Evolutionary conservation across 1,139 yeast species (phyloP), one percentile per base, ranked within the genome.

Genomic region (Kurtzmaniella natalensis): DNA sequence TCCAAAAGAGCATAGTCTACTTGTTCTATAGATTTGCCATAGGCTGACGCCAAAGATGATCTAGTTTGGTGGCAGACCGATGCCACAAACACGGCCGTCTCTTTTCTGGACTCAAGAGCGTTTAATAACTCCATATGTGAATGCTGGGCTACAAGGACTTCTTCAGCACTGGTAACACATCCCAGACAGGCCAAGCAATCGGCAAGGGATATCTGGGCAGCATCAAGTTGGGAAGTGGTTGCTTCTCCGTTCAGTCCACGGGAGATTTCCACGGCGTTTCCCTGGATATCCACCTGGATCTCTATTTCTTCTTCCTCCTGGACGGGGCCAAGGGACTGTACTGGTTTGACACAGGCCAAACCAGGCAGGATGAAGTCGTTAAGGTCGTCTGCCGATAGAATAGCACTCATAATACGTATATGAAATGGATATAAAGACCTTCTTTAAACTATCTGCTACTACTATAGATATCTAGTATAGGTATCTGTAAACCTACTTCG

Each of bases 101-200:
- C 30, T 7, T 59, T 59, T 3, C 52, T 43, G 15, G 40, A 41
- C 18, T 47, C 40, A 43, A 86, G 59, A 17, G 81, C 85, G 33
- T 76, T 72, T 19, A 86, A 46, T 34, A 92, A 70, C 47, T 88
- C 94, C 22, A 74, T 76, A 49, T 89, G 94, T 24, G 95, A 85
- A 56, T 92, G 98, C 46, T 87, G 81, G 3, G 95, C 87, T 28
- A 92, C 85, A 34, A 92, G 63, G 15, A 92, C 89, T 45, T 89
- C 95, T 53, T 92, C 99, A 10, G 96, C 95, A 8, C 95, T 85
- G 0, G 98, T 92, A 40, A 92, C 88, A 57, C 99, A 92, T 2
- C 99, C 99, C 3, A 95, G 81, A 51, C 99, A 92, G 0, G 98
- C 98, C 34, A 92, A 65, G 58, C 99, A 92, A 63, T 92, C 99